Evolutionary conservation across 2,329 filamentous ascomycete species (phyloP).

Genomic region (Colletotrichum scovillei): DNA sequence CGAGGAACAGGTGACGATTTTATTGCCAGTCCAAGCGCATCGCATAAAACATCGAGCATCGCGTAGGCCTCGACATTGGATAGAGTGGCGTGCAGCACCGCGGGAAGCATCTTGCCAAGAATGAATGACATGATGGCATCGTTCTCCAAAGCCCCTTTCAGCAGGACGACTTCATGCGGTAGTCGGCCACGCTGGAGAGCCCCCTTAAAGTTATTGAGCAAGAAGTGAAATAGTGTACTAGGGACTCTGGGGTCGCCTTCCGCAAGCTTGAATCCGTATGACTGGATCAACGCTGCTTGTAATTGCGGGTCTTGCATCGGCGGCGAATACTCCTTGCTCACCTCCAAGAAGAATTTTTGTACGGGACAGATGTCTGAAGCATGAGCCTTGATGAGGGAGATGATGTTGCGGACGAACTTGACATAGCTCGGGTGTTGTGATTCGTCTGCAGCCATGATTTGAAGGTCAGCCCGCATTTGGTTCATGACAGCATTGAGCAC

Average conservation of each 20-base stretch:
- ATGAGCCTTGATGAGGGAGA: conserved; percentile 65
- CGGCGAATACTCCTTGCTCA: conserved; percentile 66
- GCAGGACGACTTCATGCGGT: conserved; percentile 56
- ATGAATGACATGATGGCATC: conserved; percentile 58
- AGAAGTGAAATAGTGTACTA: conserved; percentile 65
- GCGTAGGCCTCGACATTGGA: conserved; percentile 53
- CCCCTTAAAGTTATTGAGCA: conserved; percentile 68
- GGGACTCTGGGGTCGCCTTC: conserved; percentile 61
- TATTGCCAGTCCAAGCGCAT: conserved; percentile 53
- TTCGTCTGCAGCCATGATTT: conserved; percentile 46
- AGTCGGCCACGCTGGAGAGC: conserved; percentile 62
- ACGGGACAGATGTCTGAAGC: conserved; percentile 64
- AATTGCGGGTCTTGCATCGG: conserved; percentile 66
- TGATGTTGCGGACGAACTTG: conserved; percentile 61
- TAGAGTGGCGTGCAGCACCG: conserved; percentile 56
- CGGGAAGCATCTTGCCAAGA: conserved; percentile 64
- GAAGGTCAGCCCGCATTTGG: conserved; percentile 64
- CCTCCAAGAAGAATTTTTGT: conserved; percentile 67
- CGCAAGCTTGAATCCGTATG: conserved; percentile 65
- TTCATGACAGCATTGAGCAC: conserved; percentile 62
- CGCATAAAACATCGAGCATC: conserved; percentile 62
- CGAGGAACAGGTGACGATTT: conserved; percentile 47
- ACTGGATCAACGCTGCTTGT: conserved; percentile 65
- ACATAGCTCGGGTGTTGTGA: conserved; percentile 60
- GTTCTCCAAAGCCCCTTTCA: conserved; percentile 62